Percentiles rank a stretch among this genome's conserved stretches.
These are phyloP conservation scores for Isatis tinctoria DNA, from an alignment of 345 rosid genomes.

Conservation along the genomic window DNA sequence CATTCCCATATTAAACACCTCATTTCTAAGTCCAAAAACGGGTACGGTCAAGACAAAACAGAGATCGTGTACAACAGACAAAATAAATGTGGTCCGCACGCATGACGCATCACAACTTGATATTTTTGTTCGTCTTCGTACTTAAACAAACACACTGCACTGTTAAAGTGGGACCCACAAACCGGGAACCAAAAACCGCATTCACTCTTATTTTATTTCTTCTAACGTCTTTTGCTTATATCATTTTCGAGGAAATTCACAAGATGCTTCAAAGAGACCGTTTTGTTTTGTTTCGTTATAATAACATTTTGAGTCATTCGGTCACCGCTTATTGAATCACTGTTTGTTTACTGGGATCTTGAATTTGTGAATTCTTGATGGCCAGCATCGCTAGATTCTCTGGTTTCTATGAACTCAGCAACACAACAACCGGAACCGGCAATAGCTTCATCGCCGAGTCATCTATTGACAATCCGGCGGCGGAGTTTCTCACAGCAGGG, in stretches of 20 bases:
- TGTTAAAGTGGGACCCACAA: neutral
- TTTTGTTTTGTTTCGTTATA: neutral
- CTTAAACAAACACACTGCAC: neutral
- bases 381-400: conserved; percentile 47
- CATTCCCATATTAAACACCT: neutral
- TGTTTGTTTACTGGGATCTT: neutral
- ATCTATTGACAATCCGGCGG: conserved; percentile 16
- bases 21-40: neutral
- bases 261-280: neutral
- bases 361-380: conserved; percentile 18
- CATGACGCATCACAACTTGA: neutral
- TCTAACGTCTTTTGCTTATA: neutral
- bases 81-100: neutral
- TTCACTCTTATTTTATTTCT: neutral
- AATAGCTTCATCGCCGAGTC: conserved; percentile 36
- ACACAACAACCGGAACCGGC: conserved; percentile 56
- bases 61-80: neutral
- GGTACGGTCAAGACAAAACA: neutral
- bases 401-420: conserved; percentile 63
- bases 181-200: neutral
- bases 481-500: neutral
- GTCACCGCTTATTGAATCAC: neutral
- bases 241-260: neutral
- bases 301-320: neutral
- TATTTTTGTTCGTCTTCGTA: neutral